Evolutionary conservation across 352 stramenopile species (phyloP).

Genomic region (Pythium folliculosum): DNA sequence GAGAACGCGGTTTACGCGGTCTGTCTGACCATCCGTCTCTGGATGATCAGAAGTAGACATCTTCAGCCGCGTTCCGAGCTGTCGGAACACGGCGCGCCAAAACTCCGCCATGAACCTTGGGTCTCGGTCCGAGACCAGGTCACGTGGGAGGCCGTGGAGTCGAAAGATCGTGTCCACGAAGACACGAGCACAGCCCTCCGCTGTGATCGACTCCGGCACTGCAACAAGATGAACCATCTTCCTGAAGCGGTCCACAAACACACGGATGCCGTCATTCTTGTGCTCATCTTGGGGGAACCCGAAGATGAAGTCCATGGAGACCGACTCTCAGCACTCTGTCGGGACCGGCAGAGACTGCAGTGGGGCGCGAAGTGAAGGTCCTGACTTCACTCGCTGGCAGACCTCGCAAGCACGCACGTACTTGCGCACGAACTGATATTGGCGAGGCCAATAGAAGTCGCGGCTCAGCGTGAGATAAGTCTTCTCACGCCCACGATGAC

Average conservation of each 20-base stretch:
- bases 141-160: slow-evolving; percentile 18
- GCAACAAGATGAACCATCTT: slow-evolving; percentile 29
- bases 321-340: slow-evolving; percentile 19
- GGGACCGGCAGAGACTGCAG: slow-evolving; percentile 19
- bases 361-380: slow-evolving; percentile 5
- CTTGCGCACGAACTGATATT: slow-evolving; percentile 30
- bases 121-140: slow-evolving; percentile 24
- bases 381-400: slow-evolving; percentile 30
- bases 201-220: slow-evolving; percentile 13
- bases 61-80: slow-evolving; percentile 9
- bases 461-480: too few relatives aligned
- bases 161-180: slow-evolving; percentile 28
- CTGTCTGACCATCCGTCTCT: slow-evolving; percentile 16
- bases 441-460: slow-evolving; percentile 26
- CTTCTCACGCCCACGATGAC: too few relatives aligned
- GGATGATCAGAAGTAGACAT: slow-evolving; percentile 16
- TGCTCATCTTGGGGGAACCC: slow-evolving; percentile 8
- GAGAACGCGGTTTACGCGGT: slow-evolving; percentile 17
- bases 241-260: slow-evolving; percentile 29
- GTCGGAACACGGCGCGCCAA: slow-evolving; percentile 20
- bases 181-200: slow-evolving; percentile 18
- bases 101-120: slow-evolving; percentile 25
- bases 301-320: slow-evolving; percentile 29
- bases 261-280: slow-evolving; percentile 20
- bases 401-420: slow-evolving; percentile 28